Conservation (phyloP, 495 filamentous ascomycete genomes). For the Penicillium taxi region DNA sequence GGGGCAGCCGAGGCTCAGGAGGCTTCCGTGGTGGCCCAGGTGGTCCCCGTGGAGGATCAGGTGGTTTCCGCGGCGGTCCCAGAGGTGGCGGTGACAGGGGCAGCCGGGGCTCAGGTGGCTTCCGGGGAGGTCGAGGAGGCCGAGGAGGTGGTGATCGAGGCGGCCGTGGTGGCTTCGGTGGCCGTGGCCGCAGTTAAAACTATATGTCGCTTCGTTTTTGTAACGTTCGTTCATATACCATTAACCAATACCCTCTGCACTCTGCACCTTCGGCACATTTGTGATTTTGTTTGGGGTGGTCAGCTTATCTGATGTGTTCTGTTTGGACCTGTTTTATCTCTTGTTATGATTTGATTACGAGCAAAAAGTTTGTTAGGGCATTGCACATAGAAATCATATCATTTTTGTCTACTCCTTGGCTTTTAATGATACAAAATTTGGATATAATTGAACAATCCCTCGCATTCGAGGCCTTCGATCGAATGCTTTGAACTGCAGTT, state of each 20-base stretch:
- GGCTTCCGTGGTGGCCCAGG: constrained; percentile 1
- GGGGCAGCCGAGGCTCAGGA: constrained; percentile 6
- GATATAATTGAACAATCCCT: background rate
- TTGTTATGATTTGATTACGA: constrained; percentile 18
- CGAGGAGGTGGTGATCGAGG: constrained; percentile 1
- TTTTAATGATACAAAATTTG: background rate
- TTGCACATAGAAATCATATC: constrained; percentile 17
- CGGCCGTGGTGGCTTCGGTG: background rate
- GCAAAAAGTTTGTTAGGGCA: constrained; percentile 20
- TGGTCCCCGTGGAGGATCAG: background rate
- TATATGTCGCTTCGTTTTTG: constrained; percentile 2
- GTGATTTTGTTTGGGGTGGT: constrained; percentile 13
- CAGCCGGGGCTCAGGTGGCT: background rate
- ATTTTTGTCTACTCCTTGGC: background rate
- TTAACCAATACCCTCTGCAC: constrained; percentile 19
- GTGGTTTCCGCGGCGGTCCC: background rate
- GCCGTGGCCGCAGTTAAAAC: constrained; percentile 2
- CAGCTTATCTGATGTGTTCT: constrained; percentile 5
- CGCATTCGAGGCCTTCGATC: background rate
- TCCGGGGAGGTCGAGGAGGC: background rate
- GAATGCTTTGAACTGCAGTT: too few species aligned
- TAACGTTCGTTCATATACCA: constrained; percentile 2
- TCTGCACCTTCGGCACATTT: too few species aligned
- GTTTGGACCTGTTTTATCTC: constrained; percentile 5
- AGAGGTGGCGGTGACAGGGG: background rate